Evolutionary conservation across 2,329 filamentous ascomycete species (phyloP), one percentile per base, ranked within the genome.

Genomic region (Xylaria digitata): DNA sequence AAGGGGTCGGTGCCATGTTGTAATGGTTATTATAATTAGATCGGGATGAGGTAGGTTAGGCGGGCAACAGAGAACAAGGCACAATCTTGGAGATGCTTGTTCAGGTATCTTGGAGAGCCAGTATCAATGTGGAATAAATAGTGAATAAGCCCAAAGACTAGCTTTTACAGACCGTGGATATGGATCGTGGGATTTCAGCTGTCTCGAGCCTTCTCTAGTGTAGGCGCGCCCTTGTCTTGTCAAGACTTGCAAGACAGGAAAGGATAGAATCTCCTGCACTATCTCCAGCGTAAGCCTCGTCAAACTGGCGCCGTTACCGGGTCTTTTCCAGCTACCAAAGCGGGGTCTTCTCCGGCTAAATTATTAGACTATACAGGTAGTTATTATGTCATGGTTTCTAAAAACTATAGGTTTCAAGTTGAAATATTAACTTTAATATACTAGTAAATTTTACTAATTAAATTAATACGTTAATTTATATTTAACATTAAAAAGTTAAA

Each of bases 1-100:
- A 76, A 40, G 73, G 61, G 52, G 70, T 46, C 3, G 75, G 55
- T 15, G 79, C 68, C 80, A 82, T 82, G 56, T 52, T 65, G 30
- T 49, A 34, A 45, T 45, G 5, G 13, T 17, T 46, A 43, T 32
- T 30, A 9, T 40, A 23, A 37, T 9, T 60, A 45, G 13, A 42
- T 8, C 8, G 40, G 26, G 23, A 17, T 34, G n/a, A 15, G 21
- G 21, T 21, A 37, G 34, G n/a, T 53, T n/a, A n/a, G n/a, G n/a
- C n/a, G 32, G 52, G 37, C 19, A 42, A 11, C 9, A 5, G 9
- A 49, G 21, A 9, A 21, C n/a, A 3, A 37, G 11, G 6, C 11
- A 37, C 50, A 2, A 15, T 23, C 7, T 26, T 11, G 7, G 11
- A 23, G 17, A n/a, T 58, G 23, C n/a, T n/a, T 11, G 32, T 34